Evolutionary conservation across 768 basidiomycete species (phyloP).

Genomic region (Saitozyma podzolica): DNA sequence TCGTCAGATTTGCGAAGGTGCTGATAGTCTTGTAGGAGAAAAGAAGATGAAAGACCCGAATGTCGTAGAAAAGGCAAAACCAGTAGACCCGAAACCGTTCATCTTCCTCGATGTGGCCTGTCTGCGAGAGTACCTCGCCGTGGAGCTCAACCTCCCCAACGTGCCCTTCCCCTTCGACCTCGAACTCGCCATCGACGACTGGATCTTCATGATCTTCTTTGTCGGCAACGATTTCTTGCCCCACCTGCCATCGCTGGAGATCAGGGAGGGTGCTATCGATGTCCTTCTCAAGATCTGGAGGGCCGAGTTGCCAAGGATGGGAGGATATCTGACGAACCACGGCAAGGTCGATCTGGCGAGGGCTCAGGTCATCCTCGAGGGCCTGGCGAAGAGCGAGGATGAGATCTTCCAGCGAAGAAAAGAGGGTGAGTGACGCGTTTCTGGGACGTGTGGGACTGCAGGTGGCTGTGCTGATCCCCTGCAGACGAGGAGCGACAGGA

Average conservation of each 20-base stretch:
- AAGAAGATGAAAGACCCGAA: constrained; percentile 62
- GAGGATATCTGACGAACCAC: constrained; percentile 92
- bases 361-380: constrained; percentile 92
- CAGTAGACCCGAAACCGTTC: constrained; percentile 84
- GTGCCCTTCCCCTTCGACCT: constrained; percentile 82
- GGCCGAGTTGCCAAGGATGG: constrained; percentile 88
- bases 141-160: constrained; percentile 82
- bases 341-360: constrained; percentile 80
- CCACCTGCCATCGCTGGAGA: constrained; percentile 96
- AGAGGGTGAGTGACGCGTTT: constrained; percentile 69
- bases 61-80: constrained; percentile 56
- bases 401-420: constrained; percentile 89
- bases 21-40: constrained; percentile 53
- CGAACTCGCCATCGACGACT: constrained; percentile 98
- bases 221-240: constrained; percentile 95
- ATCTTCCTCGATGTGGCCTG: constrained; percentile 98
- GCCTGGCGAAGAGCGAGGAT: constrained; percentile 89
- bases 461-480: not conserved
- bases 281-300: constrained; percentile 95
- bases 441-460: not conserved
- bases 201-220: constrained; percentile 99
- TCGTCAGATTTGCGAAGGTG: not conserved
- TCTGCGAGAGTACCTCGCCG: constrained; percentile 95
- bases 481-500: constrained; percentile 92
- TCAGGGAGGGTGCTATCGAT: constrained; percentile 98